Percentiles rank a stretch among this genome's conserved stretches.
Conservation (phyloP, 2,329 filamentous ascomycete genomes). For the Chrysosporium keratinophilum region DNA sequence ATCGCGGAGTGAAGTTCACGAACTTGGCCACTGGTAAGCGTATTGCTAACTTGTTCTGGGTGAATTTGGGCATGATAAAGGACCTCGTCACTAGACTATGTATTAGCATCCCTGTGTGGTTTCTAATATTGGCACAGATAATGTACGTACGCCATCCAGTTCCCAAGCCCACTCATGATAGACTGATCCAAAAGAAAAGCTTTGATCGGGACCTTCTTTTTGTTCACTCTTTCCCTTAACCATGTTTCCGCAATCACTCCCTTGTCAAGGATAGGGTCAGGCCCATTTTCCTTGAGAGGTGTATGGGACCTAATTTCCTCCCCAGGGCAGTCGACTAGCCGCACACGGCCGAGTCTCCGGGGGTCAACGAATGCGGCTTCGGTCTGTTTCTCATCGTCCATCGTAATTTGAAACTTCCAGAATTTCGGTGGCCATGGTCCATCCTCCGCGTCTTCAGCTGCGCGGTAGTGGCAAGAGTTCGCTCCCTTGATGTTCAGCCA, state of each 20-base stretch:
- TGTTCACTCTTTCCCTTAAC: constrained; percentile 58
- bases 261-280: constrained; percentile 78
- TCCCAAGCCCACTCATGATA: constrained; percentile 84
- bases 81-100: constrained; percentile 59
- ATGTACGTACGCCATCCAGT: constrained; percentile 67
- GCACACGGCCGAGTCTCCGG: constrained; percentile 65
- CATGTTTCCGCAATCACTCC: constrained; percentile 67
- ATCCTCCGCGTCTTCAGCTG: constrained; percentile 44
- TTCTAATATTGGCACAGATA: neutral
- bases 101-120: constrained; percentile 2
- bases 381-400: constrained; percentile 51
- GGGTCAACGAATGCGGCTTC: constrained; percentile 73
- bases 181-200: constrained; percentile 78
- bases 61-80: constrained; percentile 82
- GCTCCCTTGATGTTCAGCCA: constrained; percentile 83
- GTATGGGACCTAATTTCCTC: constrained; percentile 63
- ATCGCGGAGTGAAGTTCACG: constrained; percentile 61
- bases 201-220: constrained; percentile 78
- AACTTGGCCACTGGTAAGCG: constrained; percentile 62
- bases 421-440: constrained; percentile 78
- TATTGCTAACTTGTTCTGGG: constrained; percentile 85
- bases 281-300: constrained; percentile 83
- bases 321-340: constrained; percentile 70
- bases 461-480: constrained; percentile 69
- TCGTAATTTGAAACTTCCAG: constrained; percentile 73